These are phyloP conservation scores for Hortaea sp. DNA, from an alignment of 2,329 filamentous ascomycete genomes.

Conservation along the genomic window DNA sequence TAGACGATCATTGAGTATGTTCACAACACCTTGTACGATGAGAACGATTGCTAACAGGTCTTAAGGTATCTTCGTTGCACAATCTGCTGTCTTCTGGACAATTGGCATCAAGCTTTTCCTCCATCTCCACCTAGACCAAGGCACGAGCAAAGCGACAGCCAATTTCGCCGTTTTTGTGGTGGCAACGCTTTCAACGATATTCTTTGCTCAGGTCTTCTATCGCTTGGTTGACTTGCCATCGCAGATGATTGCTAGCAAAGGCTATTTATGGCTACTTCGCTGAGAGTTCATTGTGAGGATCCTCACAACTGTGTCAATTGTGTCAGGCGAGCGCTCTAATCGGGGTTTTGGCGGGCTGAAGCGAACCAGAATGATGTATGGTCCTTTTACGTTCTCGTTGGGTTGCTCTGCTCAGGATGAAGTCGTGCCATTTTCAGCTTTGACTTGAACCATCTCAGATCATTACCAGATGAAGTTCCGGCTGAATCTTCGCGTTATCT, in stretches of 20 bases:
- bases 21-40: not conserved
- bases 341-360: no score
- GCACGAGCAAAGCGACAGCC: constrained; percentile 9
- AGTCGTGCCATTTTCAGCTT: no score
- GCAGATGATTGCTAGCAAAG: constrained; percentile 11
- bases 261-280: constrained; percentile 10
- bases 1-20: constrained; percentile 21
- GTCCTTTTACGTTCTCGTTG: no score
- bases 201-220: constrained; percentile 17
- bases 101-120: constrained; percentile 21
- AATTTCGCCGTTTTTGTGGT: constrained; percentile 18
- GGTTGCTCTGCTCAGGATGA: no score
- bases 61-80: constrained; percentile 19
- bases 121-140: constrained; percentile 8
- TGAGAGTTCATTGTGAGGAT: not conserved
- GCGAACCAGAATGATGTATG: no score
- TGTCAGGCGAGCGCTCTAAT: no score
- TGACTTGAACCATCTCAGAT: no score
- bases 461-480: no score
- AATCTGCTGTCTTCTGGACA: constrained; percentile 20
- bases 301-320: no score
- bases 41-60: not conserved
- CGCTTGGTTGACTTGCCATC: constrained; percentile 17
- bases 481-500: no score
- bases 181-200: constrained; percentile 8